A percentile compares a stretch with the other conserved stretches of the same genome.
Evolutionary conservation across 768 basidiomycete genomes (phyloP).

Genomic region (Lanmaoa pseudosensibilis): DNA sequence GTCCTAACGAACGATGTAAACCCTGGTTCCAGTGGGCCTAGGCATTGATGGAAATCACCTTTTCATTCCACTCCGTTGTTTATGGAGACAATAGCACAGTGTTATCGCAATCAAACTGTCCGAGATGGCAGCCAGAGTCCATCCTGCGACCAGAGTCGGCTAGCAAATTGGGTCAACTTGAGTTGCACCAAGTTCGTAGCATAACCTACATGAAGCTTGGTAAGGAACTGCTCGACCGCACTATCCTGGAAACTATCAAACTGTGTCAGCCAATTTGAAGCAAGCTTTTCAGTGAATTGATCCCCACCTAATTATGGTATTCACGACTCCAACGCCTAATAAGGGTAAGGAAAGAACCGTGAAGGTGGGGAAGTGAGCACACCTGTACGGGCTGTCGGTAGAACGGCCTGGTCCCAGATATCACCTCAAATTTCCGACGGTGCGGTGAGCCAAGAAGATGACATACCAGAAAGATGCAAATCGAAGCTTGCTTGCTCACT

Average conservation of each 20-base stretch:
- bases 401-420: background rate
- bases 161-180: background rate
- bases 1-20: slow-evolving; percentile 5
- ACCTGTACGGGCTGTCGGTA: slow-evolving; percentile 17
- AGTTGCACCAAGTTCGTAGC: background rate
- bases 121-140: background rate
- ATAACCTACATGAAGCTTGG: background rate
- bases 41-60: background rate
- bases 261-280: background rate
- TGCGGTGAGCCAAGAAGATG: background rate
- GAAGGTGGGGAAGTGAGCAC: no score
- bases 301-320: slow-evolving; percentile 1
- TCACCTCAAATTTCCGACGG: background rate
- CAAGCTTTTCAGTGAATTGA: no score
- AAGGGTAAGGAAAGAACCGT: background rate
- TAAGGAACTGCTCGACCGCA: background rate
- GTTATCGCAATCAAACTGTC: slow-evolving; percentile 9
- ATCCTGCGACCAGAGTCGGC: background rate
- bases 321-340: slow-evolving; percentile 10
- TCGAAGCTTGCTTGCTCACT: slow-evolving; percentile 12
- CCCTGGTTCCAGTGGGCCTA: no score
- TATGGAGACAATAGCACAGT: slow-evolving; percentile 12
- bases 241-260: slow-evolving; percentile 4
- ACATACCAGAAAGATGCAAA: slow-evolving; percentile 17
- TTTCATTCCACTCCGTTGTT: slow-evolving; percentile 11